These are phyloP conservation scores for Pontederia crassipes DNA, from an alignment of 176 grass and related monocot genomes.

Conservation along the genomic window DNA sequence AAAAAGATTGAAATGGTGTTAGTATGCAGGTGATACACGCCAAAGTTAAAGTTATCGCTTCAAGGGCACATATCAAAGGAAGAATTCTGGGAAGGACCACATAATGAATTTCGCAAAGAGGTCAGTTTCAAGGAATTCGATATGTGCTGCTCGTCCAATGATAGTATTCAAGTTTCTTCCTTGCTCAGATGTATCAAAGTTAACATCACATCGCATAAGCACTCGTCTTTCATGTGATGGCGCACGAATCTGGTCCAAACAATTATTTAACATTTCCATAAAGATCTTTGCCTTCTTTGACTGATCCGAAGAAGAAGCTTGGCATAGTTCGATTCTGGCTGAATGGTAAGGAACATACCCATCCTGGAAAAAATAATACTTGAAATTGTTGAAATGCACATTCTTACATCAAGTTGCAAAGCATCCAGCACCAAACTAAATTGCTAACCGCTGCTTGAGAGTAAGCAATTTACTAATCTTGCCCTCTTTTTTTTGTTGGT, in stretches of 20 bases:
- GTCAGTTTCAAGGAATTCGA: constrained; percentile 79
- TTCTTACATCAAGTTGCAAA: no score
- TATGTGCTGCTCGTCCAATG: constrained; percentile 69
- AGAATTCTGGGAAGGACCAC: constrained; percentile 73
- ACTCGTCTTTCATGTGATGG: constrained; percentile 40
- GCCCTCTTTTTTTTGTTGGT: no score
- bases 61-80: constrained; percentile 25
- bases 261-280: constrained; percentile 79
- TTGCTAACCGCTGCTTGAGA: background rate
- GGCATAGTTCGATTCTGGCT: constrained; percentile 68
- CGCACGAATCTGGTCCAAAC: constrained; percentile 58
- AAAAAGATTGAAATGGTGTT: constrained; percentile 5
- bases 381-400: no score
- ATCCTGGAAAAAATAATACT: constrained; percentile 33
- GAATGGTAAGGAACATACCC: constrained; percentile 91
- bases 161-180: constrained; percentile 69
- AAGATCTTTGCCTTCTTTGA: constrained; percentile 64
- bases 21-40: background rate
- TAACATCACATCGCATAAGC: constrained; percentile 74
- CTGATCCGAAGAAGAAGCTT: constrained; percentile 43
- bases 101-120: constrained; percentile 78
- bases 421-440: background rate
- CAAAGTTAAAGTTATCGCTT: background rate
- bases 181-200: constrained; percentile 52
- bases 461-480: no score